These are phyloP conservation scores for Parastagonospora nodorum DNA, from an alignment of 2,329 filamentous ascomycete species.

Conservation along the genomic window DNA sequence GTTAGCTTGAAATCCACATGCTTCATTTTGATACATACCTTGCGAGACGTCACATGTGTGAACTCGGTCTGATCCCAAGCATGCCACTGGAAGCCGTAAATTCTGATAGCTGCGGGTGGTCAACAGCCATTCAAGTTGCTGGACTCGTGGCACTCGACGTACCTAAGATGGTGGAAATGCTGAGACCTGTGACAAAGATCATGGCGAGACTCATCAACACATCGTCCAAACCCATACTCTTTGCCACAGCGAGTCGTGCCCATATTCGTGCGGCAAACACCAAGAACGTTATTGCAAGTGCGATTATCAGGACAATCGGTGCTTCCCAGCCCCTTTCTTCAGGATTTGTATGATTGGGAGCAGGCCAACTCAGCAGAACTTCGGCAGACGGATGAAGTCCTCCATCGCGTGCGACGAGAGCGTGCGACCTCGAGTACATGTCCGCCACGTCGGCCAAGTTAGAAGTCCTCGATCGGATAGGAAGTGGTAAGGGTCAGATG, in stretches of 20 bases:
- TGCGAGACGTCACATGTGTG: constrained; percentile 20
- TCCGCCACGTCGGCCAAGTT: constrained; percentile 6
- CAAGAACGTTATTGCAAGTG: constrained; percentile 48
- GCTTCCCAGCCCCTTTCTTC: constrained; percentile 51
- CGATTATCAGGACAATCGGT: constrained; percentile 49
- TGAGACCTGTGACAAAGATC: constrained; percentile 43
- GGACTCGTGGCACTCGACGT: background rate
- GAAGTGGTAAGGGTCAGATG: too few species aligned
- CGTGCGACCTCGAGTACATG: constrained; percentile 4
- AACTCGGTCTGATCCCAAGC: constrained; percentile 38
- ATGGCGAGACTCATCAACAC: constrained; percentile 52
- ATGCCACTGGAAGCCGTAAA: constrained; percentile 42
- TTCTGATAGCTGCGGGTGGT: constrained; percentile 24
- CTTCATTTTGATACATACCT: constrained; percentile 16
- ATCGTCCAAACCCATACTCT: constrained; percentile 55
- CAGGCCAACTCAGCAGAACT: constrained; percentile 52
- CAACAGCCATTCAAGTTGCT: constrained; percentile 1
- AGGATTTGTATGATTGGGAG: constrained; percentile 55
- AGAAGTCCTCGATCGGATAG: too few species aligned
- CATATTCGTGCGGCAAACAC: constrained; percentile 53
- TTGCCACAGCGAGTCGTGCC: constrained; percentile 52
- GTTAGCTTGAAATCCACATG: constrained; percentile 6
- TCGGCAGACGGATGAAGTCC: constrained; percentile 47
- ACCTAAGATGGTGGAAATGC: constrained; percentile 35
- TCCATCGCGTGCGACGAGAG: constrained; percentile 30